Evolutionary conservation across 129 eudicot genomes (phyloP), one percentile per base, ranked within the genome.

Genomic region (Chrysanthemum lavandulifolium): DNA sequence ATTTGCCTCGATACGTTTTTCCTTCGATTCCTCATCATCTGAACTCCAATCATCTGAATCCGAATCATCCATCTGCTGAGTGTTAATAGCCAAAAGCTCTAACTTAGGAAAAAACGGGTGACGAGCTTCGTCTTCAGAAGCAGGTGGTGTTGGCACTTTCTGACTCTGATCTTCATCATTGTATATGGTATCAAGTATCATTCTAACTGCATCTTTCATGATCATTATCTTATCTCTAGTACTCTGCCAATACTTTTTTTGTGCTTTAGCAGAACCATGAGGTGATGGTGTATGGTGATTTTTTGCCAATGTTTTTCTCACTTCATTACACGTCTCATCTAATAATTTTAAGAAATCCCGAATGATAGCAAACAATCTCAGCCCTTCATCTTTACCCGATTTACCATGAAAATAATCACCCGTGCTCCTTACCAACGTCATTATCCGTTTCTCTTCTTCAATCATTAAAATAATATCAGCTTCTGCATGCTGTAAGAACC

Each of bases 391-490:
- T 69, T 82, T 85, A 48, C 88, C 89, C 2, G 90, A 76, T 63
- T 74, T 80, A 14, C 98, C 97, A n/a, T 90, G 98, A 82, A 93
- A 93, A 72, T 90, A 93, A 75, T 87, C 91, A 3, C 82, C 90
- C 0, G 91, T 87, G 83, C 79, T 86, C 77, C 79, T 86, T 56
- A 90, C 87, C 80, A 85, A 8, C 56, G 73, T 65, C 82, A 73
- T 79, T 78, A 86, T 79, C 51, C 85, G 77, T 60, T 85, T 86
- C 49, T 90, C 97, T 69, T 90, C 92, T 67, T 88, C 85, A 5
- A 76, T 73, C 76, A 93, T 54, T 85, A 81, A 80, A 23, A 13
- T 23, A 14, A 90, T 74, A 33, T 93, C 96, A 2, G 71, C 72
- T 53, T 93, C 97, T 0, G 91, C 85, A 2, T 80, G 74, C 19